Percentiles rank a stretch among this genome's conserved stretches.
Conservation (phyloP, 192 early-diverging fungal species). For the Linnemannia exigua region DNA sequence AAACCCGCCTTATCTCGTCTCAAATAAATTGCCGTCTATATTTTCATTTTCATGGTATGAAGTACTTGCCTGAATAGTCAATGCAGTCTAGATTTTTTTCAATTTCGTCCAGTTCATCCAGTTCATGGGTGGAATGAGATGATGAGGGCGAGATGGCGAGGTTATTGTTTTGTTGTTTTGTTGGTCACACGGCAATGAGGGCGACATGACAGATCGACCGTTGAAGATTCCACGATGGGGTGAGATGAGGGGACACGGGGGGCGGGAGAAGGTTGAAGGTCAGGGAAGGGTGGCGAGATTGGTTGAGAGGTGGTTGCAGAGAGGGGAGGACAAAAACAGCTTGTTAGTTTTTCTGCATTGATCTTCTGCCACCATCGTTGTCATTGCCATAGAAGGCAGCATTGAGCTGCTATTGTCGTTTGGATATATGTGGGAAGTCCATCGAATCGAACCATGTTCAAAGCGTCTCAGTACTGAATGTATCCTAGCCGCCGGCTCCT, state of each 20-base stretch:
- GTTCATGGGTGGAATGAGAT: not conserved
- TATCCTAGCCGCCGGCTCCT: too few species aligned
- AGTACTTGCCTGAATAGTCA: constrained; percentile 55
- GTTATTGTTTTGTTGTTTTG: not conserved
- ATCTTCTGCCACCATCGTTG: too few species aligned
- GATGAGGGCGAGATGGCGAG: not conserved
- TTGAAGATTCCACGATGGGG: not conserved
- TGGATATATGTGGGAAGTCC: too few species aligned
- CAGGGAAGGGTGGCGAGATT: not conserved
- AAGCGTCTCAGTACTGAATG: too few species aligned
- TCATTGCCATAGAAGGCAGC: too few species aligned
- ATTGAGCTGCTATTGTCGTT: too few species aligned
- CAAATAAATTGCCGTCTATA: not conserved
- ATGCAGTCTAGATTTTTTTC: constrained; percentile 36
- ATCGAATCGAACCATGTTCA: too few species aligned
- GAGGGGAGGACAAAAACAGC: not conserved
- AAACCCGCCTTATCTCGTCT: not conserved
- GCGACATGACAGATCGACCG: constrained; percentile 1
- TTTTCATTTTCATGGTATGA: not conserved
- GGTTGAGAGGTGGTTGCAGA: not conserved
- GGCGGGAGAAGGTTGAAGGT: not conserved
- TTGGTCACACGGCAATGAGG: not conserved
- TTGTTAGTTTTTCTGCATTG: not conserved
- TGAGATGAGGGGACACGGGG: not conserved
- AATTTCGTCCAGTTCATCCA: too few species aligned